Conservation (phyloP, 345 rosid genomes). For the Eucalyptus virginea region DNA sequence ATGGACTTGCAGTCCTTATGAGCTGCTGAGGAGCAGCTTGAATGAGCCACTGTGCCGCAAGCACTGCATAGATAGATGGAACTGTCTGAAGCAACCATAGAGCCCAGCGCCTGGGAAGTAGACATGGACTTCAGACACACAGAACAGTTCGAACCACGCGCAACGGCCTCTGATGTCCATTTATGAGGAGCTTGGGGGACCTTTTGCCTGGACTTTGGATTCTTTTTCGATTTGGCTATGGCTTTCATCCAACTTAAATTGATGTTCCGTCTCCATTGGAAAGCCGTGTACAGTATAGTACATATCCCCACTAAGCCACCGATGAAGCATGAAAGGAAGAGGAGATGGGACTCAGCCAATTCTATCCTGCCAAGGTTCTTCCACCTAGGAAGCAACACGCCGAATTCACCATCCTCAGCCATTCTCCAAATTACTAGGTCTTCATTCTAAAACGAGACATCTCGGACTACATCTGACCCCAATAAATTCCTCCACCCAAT, state of each 20-base stretch:
- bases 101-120: conserved; percentile 62
- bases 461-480: neutral
- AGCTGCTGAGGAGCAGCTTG: conserved; percentile 54
- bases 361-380: conserved; percentile 33
- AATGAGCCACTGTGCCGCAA: conserved; percentile 78
- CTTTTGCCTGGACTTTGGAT: conserved; percentile 70
- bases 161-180: conserved; percentile 55
- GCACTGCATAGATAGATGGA: conserved; percentile 37
- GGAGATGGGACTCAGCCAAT: conserved; percentile 35
- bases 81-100: conserved; percentile 40
- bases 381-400: conserved; percentile 18
- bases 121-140: conserved; percentile 74
- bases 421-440: conserved; percentile 10
- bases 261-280: conserved; percentile 92
- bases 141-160: conserved; percentile 77
- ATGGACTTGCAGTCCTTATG: conserved; percentile 81
- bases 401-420: conserved; percentile 57
- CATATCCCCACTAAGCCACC: conserved; percentile 76
- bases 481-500: neutral
- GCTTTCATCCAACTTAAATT: conserved; percentile 95
- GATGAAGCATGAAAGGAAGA: conserved; percentile 48
- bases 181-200: conserved; percentile 57
- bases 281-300: conserved; percentile 82
- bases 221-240: conserved; percentile 79
- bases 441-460: neutral